Evolutionary conservation across 768 basidiomycete genomes (phyloP).

Genomic region (Phanerochaete sordida): DNA sequence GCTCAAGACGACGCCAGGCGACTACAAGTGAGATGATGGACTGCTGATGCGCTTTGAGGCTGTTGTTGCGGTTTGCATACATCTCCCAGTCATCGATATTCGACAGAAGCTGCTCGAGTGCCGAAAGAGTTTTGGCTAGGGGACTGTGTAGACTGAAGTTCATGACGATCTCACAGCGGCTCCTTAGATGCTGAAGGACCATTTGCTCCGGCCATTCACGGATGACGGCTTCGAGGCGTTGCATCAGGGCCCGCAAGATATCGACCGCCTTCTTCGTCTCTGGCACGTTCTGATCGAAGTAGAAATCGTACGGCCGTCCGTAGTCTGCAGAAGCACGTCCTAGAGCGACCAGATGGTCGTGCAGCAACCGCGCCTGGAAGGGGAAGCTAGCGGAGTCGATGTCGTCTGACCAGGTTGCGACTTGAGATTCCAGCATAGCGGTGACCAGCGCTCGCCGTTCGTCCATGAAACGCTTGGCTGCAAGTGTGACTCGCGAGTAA

Average conservation of each 20-base stretch:
- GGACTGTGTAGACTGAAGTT: slow-evolving; percentile 61
- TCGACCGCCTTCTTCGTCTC: slow-evolving; percentile 63
- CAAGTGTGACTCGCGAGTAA: not conserved
- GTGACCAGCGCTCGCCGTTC: slow-evolving; percentile 13
- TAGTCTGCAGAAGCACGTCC: slow-evolving; percentile 15
- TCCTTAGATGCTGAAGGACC: slow-evolving; percentile 83
- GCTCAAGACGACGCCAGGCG: slow-evolving; percentile 86
- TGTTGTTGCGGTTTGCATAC: slow-evolving; percentile 90
- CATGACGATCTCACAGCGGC: slow-evolving; percentile 66
- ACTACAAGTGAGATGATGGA: slow-evolving; percentile 72
- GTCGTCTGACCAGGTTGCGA: slow-evolving; percentile 7
- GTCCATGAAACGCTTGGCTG: slow-evolving; percentile 10
- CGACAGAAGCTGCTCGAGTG: slow-evolving; percentile 78
- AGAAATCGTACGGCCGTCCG: slow-evolving; percentile 62
- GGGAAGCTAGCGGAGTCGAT: slow-evolving; percentile 52
- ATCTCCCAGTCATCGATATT: slow-evolving; percentile 96
- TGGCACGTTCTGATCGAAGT: slow-evolving; percentile 67
- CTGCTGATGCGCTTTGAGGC: slow-evolving; percentile 64
- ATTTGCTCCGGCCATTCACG: slow-evolving; percentile 96
- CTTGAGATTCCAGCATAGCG: slow-evolving; percentile 10
- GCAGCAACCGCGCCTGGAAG: slow-evolving; percentile 50
- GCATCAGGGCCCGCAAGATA: slow-evolving; percentile 47
- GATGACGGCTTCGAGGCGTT: slow-evolving; percentile 53
- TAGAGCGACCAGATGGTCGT: slow-evolving; percentile 34
- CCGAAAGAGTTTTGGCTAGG: slow-evolving; percentile 77